Evolutionary conservation across 495 filamentous ascomycete genomes (phyloP), one percentile per base, ranked within the genome.

Genomic region (Corynascus novoguineensis): DNA sequence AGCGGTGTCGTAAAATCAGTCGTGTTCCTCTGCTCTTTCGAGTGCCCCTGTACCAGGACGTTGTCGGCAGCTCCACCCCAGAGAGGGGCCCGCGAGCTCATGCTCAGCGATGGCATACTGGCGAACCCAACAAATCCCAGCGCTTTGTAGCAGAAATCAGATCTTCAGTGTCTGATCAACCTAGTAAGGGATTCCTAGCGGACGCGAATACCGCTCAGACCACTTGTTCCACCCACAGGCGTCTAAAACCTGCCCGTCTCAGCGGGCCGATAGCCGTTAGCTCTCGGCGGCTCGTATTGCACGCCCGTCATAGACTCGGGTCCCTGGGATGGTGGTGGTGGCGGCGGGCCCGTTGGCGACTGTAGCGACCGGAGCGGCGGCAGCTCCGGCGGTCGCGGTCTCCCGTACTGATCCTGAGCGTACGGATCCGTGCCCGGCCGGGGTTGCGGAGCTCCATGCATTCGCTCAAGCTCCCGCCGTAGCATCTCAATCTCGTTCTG

Each of bases 281-380:
- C 32, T 15, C 70, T 64, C 12, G 72, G 74, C 8, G 68, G 63
- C 42, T 80, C 73, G 51, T 82, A 82, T 61, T 82, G 79, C 11
- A 82, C 75, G 12, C 79, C 79, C 22, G 75, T 78, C 79, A 82
- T 82, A 6, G 73, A 71, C 11, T 82, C 78, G 6, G 65, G 64
- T 5, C 62, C 60, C 12, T 41, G 37, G 37, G 58, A n/a, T n/a
- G n/a, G n/a, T n/a, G n/a, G n/a, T n/a, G n/a, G n/a, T n/a, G n/a
- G n/a, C n/a, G n/a, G 1, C 4, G 55, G 48, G 7, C 31, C 55
- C 11, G 57, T 9, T 55, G 63, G 24, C 51, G 50, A 42, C 55
- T 66, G 70, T 5, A 77, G 44, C 5, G 69, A 63, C 14, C 79
- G 65, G 34, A 82, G 65, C 21, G 79, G 79, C 2, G 78, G 78